phyloP scores from a whole-genome alignment of 1,139 yeast genomes.

The Eremothecium cymbalariae region DNA sequence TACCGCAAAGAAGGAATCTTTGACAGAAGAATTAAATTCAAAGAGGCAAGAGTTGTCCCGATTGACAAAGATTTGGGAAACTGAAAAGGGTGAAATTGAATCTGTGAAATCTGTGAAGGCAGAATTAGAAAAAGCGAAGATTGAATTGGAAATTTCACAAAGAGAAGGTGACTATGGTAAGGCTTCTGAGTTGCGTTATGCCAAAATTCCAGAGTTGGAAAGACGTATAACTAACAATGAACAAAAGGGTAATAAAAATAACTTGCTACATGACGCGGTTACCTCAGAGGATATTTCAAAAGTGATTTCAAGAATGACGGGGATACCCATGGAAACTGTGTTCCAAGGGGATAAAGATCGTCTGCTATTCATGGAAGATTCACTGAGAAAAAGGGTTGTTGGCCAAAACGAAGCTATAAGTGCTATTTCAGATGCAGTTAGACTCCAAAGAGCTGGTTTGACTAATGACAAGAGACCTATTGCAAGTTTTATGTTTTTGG shows the following conservation, averaged over 20 bases:
- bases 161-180: constrained; percentile 77
- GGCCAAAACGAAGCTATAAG: constrained; percentile 95
- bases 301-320: constrained; percentile 90
- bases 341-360: constrained; percentile 94
- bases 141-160: constrained; percentile 73
- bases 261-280: constrained; percentile 79
- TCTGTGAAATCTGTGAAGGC: constrained; percentile 69
- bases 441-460: constrained; percentile 91
- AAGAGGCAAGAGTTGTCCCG: constrained; percentile 60
- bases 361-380: constrained; percentile 75
- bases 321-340: constrained; percentile 86
- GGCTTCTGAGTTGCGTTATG: constrained; percentile 85
- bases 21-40: constrained; percentile 55
- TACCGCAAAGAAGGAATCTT: constrained; percentile 54
- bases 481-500: constrained; percentile 91
- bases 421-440: constrained; percentile 87
- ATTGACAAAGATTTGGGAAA: constrained; percentile 78
- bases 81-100: constrained; percentile 68
- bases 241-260: constrained; percentile 31
- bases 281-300: constrained; percentile 89
- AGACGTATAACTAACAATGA: constrained; percentile 48
- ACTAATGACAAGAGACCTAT: constrained; percentile 92
- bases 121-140: constrained; percentile 73
- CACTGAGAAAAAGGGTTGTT: constrained; percentile 67
- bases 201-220: constrained; percentile 76